A percentile compares a stretch with the other conserved stretches of the same genome.
These are phyloP conservation scores for Crithidia thermophila DNA, from an alignment of 208 protist species.

Conservation along the genomic window DNA sequence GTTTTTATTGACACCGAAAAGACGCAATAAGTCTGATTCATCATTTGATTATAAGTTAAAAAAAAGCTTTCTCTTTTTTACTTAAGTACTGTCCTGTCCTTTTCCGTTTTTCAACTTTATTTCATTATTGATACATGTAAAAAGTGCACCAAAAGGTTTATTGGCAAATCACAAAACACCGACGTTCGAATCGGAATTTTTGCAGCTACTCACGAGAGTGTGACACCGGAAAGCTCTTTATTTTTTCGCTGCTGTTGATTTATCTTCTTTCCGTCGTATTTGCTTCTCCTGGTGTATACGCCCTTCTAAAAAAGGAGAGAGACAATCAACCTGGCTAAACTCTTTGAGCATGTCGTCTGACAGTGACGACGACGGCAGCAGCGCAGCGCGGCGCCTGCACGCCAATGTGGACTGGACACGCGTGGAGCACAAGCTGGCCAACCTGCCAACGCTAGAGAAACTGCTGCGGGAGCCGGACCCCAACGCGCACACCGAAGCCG, in stretches of 20 bases:
- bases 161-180: background rate
- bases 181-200: background rate
- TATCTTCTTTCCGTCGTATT: constrained; percentile 24
- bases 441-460: constrained; percentile 72
- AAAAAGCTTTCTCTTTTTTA: constrained; percentile 18
- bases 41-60: too few relatives aligned
- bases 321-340: background rate
- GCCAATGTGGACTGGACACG: constrained; percentile 37
- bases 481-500: constrained; percentile 57
- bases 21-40: too few relatives aligned
- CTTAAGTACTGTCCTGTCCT: background rate
- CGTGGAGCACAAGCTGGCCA: constrained; percentile 60
- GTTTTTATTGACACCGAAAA: too few relatives aligned
- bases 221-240: background rate
- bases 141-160: background rate
- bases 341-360: constrained; percentile 20
- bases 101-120: background rate
- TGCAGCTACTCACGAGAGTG: background rate
- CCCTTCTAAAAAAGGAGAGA: constrained; percentile 9
- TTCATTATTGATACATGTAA: background rate
- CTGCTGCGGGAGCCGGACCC: constrained; percentile 73
- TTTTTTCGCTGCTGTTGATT: constrained; percentile 13
- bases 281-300: constrained; percentile 7
- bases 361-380: constrained; percentile 35
- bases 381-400: background rate